phyloP scores from a whole-genome alignment of 2,329 filamentous ascomycete species.

The Aspergillus melleus region DNA sequence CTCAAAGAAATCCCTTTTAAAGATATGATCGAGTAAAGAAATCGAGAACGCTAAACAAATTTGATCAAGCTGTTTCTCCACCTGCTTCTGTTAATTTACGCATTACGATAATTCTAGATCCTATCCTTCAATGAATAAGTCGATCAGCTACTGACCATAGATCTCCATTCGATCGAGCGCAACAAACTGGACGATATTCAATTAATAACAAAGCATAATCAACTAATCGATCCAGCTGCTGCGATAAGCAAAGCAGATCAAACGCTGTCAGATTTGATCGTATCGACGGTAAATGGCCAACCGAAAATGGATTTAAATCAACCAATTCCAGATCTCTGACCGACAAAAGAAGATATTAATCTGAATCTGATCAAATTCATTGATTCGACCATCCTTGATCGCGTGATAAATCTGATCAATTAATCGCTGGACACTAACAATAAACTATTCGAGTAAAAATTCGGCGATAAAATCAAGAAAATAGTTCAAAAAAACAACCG shows the following conservation, averaged over 20 bases:
- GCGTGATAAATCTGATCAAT: too few species aligned
- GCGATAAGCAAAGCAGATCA: too few species aligned
- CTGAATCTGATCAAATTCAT: conserved; percentile 1
- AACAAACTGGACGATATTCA: too few species aligned
- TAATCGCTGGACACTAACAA: too few species aligned
- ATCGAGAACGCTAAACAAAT: background rate
- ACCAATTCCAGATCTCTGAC: background rate
- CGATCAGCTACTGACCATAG: background rate
- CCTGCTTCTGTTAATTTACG: background rate
- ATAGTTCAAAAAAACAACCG: too few species aligned
- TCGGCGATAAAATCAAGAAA: too few species aligned
- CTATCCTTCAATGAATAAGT: background rate
- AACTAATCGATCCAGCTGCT: too few species aligned
- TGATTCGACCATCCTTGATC: background rate
- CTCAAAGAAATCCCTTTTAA: conserved; percentile 3
- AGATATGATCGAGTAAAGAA: background rate
- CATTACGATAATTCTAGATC: background rate
- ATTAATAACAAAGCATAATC: too few species aligned
- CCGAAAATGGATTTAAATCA: background rate
- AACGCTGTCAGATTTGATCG: background rate
- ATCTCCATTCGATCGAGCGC: background rate
- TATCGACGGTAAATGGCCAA: background rate
- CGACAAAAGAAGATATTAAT: background rate
- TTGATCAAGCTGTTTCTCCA: background rate
- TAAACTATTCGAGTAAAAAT: too few species aligned